phyloP scores from a whole-genome alignment of 352 stramenopile species.

The Globisporangium carolinianum region DNA sequence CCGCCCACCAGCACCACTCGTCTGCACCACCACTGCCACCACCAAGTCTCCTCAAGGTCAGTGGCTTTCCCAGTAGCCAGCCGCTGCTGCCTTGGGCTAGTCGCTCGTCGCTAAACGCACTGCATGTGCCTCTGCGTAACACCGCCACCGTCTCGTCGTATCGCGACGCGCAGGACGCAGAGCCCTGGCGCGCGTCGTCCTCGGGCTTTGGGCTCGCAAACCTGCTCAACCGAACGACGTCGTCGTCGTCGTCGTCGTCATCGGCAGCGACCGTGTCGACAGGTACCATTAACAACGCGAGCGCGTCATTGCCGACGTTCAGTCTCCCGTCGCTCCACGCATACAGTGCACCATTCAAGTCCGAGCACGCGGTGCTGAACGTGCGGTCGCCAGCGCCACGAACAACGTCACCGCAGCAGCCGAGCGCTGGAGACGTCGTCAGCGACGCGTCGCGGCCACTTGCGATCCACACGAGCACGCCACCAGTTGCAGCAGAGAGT shows the following conservation, averaged over 20 bases:
- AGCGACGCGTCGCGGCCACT: background rate
- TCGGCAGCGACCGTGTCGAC: constrained; percentile 2
- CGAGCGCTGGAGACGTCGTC: background rate
- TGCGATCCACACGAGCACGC: constrained; percentile 12
- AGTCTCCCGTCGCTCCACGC: constrained; percentile 72
- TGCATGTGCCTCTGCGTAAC: constrained; percentile 6
- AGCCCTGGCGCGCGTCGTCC: constrained; percentile 54
- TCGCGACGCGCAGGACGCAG: constrained; percentile 33
- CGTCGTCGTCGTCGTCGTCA: background rate
- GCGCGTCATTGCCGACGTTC: constrained; percentile 44
- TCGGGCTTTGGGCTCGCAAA: constrained; percentile 74
- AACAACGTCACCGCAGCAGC: background rate
- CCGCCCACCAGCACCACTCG: constrained; percentile 9
- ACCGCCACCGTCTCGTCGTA: constrained; percentile 1
- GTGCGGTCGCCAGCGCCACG: background rate
- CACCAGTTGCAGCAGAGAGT: background rate
- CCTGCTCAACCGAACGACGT: constrained; percentile 51
- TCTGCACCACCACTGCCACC: background rate
- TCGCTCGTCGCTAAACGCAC: constrained; percentile 15
- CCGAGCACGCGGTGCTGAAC: constrained; percentile 29
- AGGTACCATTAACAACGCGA: constrained; percentile 4
- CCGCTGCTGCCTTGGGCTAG: background rate
- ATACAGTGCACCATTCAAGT: constrained; percentile 62
- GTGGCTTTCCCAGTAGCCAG: constrained; percentile 3
- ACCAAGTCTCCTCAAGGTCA: constrained; percentile 8